Percentiles rank a stretch among this genome's conserved stretches.
phyloP scores from a whole-genome alignment of 768 basidiomycete genomes.

The Russula compacta region DNA sequence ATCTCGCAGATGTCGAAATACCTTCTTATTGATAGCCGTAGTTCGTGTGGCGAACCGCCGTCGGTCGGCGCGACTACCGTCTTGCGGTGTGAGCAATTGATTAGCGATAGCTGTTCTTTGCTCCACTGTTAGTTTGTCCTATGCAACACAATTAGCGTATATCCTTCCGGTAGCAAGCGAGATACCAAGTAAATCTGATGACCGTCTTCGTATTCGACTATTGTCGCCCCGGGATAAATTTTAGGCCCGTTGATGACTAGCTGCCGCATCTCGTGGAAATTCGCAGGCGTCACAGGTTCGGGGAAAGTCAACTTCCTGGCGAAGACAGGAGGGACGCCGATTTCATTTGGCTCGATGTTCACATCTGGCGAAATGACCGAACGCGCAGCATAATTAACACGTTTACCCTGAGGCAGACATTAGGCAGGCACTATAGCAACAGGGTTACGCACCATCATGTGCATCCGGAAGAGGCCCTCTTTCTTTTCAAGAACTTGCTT shows the following conservation, averaged over 20 bases:
- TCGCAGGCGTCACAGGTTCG: conserved; percentile 89
- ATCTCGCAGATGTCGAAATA: conserved; percentile 88
- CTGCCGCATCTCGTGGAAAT: conserved; percentile 81
- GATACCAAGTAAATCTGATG: conserved; percentile 72
- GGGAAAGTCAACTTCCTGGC: conserved; percentile 95
- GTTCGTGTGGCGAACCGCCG: conserved; percentile 69
- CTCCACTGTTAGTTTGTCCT: conserved; percentile 83
- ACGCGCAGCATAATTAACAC: conserved; percentile 97
- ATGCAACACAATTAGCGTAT: not conserved
- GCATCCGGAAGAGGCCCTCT: conserved; percentile 93
- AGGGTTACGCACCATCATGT: conserved; percentile 82
- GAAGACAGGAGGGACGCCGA: conserved; percentile 96
- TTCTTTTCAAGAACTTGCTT: conserved; percentile 99
- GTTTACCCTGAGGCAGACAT: conserved; percentile 67
- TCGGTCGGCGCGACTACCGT: conserved; percentile 46
- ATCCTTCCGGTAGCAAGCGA: conserved; percentile 1
- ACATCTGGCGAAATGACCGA: conserved; percentile 99
- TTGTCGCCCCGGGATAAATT: conserved; percentile 84
- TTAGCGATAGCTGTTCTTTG: conserved; percentile 94
- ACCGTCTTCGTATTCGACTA: conserved; percentile 95
- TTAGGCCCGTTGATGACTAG: conserved; percentile 86
- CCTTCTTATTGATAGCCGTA: conserved; percentile 87
- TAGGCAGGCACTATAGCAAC: conserved; percentile 2
- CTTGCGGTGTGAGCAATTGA: conserved; percentile 85
- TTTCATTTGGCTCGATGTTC: conserved; percentile 98